Evolutionary conservation across 2,329 filamentous ascomycete species (phyloP).

Genomic region (Annulohypoxylon truncatum): DNA sequence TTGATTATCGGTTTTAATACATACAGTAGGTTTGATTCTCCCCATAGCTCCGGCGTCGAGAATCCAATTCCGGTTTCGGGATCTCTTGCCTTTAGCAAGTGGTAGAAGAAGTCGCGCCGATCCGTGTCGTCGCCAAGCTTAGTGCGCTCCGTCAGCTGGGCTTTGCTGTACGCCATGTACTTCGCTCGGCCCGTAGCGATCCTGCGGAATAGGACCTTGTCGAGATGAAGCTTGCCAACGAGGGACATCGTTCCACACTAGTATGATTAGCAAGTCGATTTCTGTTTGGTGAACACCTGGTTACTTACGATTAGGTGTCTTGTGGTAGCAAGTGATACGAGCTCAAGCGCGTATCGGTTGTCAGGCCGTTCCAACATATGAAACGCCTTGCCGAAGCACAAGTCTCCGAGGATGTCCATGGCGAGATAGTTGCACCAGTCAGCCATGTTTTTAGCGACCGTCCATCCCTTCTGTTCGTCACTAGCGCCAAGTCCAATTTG

Average conservation of each 20-base stretch:
- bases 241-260: constrained; percentile 79
- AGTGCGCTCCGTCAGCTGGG: constrained; percentile 74
- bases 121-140: constrained; percentile 73
- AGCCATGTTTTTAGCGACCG: constrained; percentile 69
- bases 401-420: constrained; percentile 71
- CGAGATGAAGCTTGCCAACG: constrained; percentile 72
- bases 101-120: constrained; percentile 81
- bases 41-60: constrained; percentile 74
- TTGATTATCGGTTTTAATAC: constrained; percentile 36
- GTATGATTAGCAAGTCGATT: background rate
- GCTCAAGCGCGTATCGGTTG: constrained; percentile 73
- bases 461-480: constrained; percentile 67
- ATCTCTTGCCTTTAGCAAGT: constrained; percentile 77
- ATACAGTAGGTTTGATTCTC: constrained; percentile 74
- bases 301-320: constrained; percentile 73
- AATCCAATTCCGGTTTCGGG: constrained; percentile 77
- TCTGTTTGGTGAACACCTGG: background rate
- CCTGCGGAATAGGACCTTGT: constrained; percentile 74
- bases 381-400: constrained; percentile 72
- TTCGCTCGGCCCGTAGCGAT: constrained; percentile 74
- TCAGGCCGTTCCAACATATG: constrained; percentile 69
- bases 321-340: constrained; percentile 75
- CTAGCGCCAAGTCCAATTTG: constrained; percentile 59
- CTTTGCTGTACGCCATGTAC: constrained; percentile 78
- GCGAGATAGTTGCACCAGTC: constrained; percentile 72